Base-by-base conservation (phyloP, 306 rosid species). In the Echinosophora koreensis region DNA sequence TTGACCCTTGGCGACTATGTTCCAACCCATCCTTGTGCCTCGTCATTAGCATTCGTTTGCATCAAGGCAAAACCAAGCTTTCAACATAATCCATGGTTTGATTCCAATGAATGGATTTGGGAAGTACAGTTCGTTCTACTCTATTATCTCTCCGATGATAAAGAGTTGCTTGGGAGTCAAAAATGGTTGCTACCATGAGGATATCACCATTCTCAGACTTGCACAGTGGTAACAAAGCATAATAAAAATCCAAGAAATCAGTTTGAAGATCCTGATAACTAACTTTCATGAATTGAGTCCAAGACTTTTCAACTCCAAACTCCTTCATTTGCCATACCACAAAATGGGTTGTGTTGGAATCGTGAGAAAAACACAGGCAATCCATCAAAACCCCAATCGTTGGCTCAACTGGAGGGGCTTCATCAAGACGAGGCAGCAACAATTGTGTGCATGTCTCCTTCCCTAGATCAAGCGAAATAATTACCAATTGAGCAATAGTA, bases 41-140 rank as follows among this genome's bases (percentile, higher is more conserved):
- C 22, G 22, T 22, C 22, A 22, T 22, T 22, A 44, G 13, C 11
- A 3, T 39, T 18, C 41, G 16, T 3, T 65, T 65, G 44, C 54
- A 65, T 4, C 5, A 65, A 0, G 16, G 57, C 13, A 14, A 18
- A 44, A 22, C 56, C 72, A 66, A 66, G 72, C 72, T 46, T 46
- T 66, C 15, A 66, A 27, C 28, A 3, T 16, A 65, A 38, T 9
- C 46, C 9, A 10, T 16, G 8, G 12, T 2, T 0, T 5, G 0
- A 0, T 0, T 0, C 39, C 16, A 32, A 12, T 0, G 3, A 30
- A 30, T 32, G 42, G 2, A 6, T 3, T 3, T 1, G 11, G 52
- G 66, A 60, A 32, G n/a, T 34, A 2, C 22, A 60, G 1, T 38
- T 13, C 4, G 22, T 13, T 60, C 41, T 13, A n/a, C 42, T 32